Evolutionary conservation across 2,329 filamentous ascomycete species (phyloP).

Genomic region (Epichloe gansuensis): DNA sequence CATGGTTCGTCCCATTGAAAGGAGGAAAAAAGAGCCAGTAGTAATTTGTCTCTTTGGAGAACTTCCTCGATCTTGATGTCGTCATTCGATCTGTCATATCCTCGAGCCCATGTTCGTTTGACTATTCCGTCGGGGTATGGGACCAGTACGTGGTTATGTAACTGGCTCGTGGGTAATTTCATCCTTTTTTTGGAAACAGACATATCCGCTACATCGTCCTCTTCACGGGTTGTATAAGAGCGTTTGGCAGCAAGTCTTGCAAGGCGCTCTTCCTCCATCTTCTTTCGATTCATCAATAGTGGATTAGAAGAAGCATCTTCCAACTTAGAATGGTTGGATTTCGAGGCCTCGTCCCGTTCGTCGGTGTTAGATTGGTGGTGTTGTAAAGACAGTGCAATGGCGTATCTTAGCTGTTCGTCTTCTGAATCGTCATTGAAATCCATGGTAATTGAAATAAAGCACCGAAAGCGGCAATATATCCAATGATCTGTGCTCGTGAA

Average conservation of each 20-base stretch:
- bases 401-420: constrained; percentile 46
- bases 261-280: constrained; percentile 77
- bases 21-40: constrained; percentile 71
- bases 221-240: constrained; percentile 14
- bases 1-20: constrained; percentile 79
- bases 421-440: constrained; percentile 29
- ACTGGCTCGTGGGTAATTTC: constrained; percentile 7
- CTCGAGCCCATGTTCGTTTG: constrained; percentile 67
- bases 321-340: neutral
- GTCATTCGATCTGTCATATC: constrained; percentile 45
- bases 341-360: neutral
- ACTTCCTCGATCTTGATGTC: constrained; percentile 86
- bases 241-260: constrained; percentile 50
- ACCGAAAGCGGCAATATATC: neutral
- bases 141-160: constrained; percentile 10
- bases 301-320: constrained; percentile 21
- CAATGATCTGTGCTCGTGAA: too few relatives aligned
- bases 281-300: constrained; percentile 55
- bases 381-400: constrained; percentile 45
- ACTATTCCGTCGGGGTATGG: constrained; percentile 49
- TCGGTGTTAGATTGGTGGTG: constrained; percentile 13
- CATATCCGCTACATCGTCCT: constrained; percentile 16
- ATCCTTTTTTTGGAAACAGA: constrained; percentile 15
- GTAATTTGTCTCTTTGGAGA: constrained; percentile 56
- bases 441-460: constrained; percentile 3